Evolutionary conservation across 2,329 filamentous ascomycete species (phyloP).

Genomic region (Penicillium sp.): DNA sequence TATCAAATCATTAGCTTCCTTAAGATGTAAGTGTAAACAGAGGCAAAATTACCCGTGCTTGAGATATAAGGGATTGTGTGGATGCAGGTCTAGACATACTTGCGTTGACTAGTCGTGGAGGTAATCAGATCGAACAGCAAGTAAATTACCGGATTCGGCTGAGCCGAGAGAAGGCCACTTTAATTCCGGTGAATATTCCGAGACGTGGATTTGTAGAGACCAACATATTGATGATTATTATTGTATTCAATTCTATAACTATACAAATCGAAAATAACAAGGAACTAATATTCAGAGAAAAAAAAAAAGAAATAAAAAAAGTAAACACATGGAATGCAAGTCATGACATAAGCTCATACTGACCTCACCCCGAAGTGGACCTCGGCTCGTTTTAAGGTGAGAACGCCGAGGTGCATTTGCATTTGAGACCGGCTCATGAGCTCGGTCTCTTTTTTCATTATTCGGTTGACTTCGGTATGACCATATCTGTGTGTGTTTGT

Average conservation of each 20-base stretch:
- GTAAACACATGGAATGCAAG: background rate
- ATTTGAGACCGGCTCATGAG: conserved; percentile 7
- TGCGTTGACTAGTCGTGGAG: conserved; percentile 5
- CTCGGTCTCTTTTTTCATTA: conserved; percentile 6
- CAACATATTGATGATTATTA: too few species aligned
- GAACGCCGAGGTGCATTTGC: conserved; percentile 28
- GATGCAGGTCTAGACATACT: conserved; percentile 27
- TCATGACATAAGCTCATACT: conserved; percentile 10
- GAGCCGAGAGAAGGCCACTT: conserved; percentile 5
- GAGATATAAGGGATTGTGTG: conserved; percentile 22
- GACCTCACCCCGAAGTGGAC: conserved; percentile 16
- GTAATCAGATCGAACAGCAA: conserved; percentile 9
- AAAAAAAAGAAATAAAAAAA: background rate
- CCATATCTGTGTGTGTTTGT: conserved; percentile 1
- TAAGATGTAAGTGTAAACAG: background rate
- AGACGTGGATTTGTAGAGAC: background rate
- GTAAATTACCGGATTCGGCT: conserved; percentile 7
- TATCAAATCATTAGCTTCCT: conserved; percentile 29
- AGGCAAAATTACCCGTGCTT: conserved; percentile 25
- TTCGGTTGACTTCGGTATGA: conserved; percentile 19
- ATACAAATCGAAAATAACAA: background rate
- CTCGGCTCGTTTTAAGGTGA: conserved; percentile 28
- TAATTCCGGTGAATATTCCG: background rate
- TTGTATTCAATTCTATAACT: background rate
- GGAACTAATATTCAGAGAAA: too few species aligned